These are phyloP conservation scores for Vitis riparia DNA, from an alignment of 164 flowering plant species.

Conservation along the genomic window DNA sequence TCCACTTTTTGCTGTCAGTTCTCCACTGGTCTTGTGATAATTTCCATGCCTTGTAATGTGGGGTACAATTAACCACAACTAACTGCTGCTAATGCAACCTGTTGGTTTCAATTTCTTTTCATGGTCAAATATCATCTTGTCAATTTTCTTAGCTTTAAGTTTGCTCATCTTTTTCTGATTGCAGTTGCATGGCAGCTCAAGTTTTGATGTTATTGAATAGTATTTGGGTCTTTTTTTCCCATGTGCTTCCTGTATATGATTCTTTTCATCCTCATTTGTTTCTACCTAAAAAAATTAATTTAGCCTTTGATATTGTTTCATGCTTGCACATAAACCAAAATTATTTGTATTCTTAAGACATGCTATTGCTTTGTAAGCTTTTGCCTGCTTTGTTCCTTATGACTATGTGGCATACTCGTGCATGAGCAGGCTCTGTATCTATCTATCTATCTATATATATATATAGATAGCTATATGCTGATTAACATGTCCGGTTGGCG, in stretches of 20 bases:
- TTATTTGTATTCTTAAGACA: neutral
- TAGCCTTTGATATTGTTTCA: constrained; percentile 3
- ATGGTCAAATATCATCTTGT: neutral
- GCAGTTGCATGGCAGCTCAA: constrained; percentile 18
- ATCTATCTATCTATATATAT: no score
- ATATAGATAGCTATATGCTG: no score
- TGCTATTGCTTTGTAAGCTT: no score
- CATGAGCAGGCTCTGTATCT: no score
- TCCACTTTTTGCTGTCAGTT: neutral
- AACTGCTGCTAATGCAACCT: neutral
- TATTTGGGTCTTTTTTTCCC: neutral
- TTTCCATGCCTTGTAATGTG: neutral
- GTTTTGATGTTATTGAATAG: constrained; percentile 13
- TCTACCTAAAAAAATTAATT: neutral
- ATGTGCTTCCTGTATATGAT: neutral
- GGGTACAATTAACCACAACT: neutral
- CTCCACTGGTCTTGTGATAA: neutral
- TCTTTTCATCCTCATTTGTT: neutral
- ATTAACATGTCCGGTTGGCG: no score
- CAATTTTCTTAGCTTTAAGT: neutral
- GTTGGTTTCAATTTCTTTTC: neutral
- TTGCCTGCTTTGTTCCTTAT: no score
- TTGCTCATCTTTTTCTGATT: neutral
- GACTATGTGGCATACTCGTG: no score
- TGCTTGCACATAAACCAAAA: neutral